These are phyloP conservation scores for Cladophialophora psammophila DNA, from an alignment of 2,329 filamentous ascomycete species.

Conservation along the genomic window DNA sequence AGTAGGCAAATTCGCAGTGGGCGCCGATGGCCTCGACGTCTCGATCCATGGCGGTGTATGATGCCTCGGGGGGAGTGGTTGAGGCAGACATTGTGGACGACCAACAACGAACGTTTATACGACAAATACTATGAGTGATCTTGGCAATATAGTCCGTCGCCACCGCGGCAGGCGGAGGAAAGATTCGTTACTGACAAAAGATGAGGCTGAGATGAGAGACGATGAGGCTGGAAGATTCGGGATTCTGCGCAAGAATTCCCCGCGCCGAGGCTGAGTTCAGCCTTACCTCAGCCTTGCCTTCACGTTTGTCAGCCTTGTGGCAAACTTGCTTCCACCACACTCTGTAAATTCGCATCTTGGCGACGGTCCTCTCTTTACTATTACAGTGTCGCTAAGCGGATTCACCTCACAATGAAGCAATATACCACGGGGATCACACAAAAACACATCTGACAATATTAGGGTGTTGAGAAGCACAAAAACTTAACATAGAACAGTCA, in stretches of 20 bases:
- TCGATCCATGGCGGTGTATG: constrained; percentile 38
- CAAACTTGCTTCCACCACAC: not conserved
- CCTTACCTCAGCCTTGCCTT: constrained; percentile 24
- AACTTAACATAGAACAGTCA: too few species aligned
- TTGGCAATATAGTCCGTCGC: constrained; percentile 8
- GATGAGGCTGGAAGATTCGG: constrained; percentile 30
- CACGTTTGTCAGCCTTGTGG: constrained; percentile 15
- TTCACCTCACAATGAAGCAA: too few species aligned
- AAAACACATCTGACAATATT: too few species aligned
- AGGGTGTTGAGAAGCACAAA: too few species aligned
- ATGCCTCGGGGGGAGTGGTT: constrained; percentile 32
- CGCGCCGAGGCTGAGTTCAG: constrained; percentile 33
- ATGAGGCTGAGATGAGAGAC: constrained; percentile 5
- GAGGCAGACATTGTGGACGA: constrained; percentile 36
- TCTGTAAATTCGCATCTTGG: too few species aligned
- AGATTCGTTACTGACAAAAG: constrained; percentile 21
- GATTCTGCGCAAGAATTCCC: constrained; percentile 20
- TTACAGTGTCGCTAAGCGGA: too few species aligned
- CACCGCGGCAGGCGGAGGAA: constrained; percentile 27
- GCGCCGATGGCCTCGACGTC: constrained; percentile 86
- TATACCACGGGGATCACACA: too few species aligned
- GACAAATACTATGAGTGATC: constrained; percentile 1
- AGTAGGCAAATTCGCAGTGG: constrained; percentile 91
- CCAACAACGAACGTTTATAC: not conserved
- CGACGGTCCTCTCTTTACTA: too few species aligned